These are phyloP conservation scores for Malus orientalis DNA, from an alignment of 306 rosid species.

Conservation along the genomic window DNA sequence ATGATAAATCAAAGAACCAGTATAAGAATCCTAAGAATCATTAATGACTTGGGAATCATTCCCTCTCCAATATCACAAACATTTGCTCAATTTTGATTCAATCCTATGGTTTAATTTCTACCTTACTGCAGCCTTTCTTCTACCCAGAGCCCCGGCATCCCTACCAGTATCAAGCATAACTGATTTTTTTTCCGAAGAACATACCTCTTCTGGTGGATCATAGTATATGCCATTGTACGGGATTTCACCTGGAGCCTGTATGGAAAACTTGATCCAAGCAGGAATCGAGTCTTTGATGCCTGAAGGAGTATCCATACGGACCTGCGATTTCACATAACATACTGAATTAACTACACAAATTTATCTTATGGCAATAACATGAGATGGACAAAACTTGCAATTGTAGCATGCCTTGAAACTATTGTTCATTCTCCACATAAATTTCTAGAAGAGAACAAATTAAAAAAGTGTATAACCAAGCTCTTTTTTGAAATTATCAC, in stretches of 20 bases:
- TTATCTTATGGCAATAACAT: background rate
- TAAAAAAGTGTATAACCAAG: background rate
- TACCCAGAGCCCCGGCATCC: conserved; percentile 3
- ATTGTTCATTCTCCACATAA: background rate
- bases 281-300: conserved; percentile 94
- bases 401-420: background rate
- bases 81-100: background rate
- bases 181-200: background rate
- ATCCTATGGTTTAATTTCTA: background rate
- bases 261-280: conserved; percentile 95
- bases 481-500: background rate
- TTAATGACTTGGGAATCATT: background rate
- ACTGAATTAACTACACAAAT: background rate
- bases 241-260: conserved; percentile 95
- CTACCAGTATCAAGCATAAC: background rate
- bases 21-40: background rate
- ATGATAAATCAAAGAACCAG: background rate
- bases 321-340: conserved; percentile 34
- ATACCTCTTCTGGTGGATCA: conserved; percentile 97
- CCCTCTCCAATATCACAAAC: background rate
- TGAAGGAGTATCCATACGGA: conserved; percentile 92
- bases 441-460: background rate
- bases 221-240: conserved; percentile 86
- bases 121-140: conserved; percentile 6
- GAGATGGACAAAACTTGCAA: background rate